Evolutionary conservation across 2,329 filamentous ascomycete genomes (phyloP).

Genomic region (Microcera coccophila): DNA sequence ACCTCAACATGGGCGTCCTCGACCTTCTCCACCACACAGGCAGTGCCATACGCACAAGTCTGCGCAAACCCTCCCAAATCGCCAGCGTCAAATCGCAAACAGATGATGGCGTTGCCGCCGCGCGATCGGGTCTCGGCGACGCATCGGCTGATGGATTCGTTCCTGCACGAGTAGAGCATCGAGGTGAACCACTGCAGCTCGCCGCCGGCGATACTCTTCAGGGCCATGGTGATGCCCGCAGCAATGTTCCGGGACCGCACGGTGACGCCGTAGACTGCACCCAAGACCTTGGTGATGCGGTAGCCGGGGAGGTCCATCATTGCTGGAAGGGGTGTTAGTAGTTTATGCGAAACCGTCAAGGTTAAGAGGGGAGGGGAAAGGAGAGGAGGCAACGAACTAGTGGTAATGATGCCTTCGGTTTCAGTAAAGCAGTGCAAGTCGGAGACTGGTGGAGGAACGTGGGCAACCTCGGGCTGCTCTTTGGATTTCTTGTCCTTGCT

Average conservation of each 20-base stretch:
- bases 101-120: constrained; percentile 58
- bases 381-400: constrained; percentile 35
- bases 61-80: constrained; percentile 55
- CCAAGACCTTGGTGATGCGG: constrained; percentile 53
- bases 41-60: constrained; percentile 59
- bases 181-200: constrained; percentile 58
- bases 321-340: constrained; percentile 26
- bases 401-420: constrained; percentile 58
- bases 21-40: constrained; percentile 54
- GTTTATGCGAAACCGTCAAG: background rate
- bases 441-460: constrained; percentile 39
- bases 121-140: constrained; percentile 54
- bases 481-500: constrained; percentile 22
- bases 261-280: constrained; percentile 55
- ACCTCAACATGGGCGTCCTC: constrained; percentile 32
- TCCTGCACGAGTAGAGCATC: constrained; percentile 56
- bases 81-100: constrained; percentile 54
- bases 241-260: constrained; percentile 57
- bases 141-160: constrained; percentile 53
- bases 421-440: constrained; percentile 58
- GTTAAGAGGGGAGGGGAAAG: no score
- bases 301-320: constrained; percentile 63
- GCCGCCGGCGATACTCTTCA: constrained; percentile 56
- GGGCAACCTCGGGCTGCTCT: constrained; percentile 28
- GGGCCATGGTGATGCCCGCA: constrained; percentile 51